Conservation (phyloP, 2,329 filamentous ascomycete species). For the Cadophora sp. region DNA sequence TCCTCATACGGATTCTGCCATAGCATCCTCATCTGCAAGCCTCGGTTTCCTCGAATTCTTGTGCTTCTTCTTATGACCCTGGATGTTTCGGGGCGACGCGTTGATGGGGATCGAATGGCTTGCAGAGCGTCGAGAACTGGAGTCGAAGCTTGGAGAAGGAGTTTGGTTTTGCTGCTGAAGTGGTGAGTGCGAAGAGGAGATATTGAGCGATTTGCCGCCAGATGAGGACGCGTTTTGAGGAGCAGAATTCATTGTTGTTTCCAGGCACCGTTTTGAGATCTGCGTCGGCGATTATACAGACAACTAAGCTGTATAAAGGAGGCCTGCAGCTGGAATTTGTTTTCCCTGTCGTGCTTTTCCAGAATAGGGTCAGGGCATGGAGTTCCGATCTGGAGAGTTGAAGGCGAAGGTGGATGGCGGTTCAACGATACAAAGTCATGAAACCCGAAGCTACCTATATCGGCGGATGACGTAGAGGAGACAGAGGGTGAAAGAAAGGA, state of each 20-base stretch:
- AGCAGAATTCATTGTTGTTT: slow-evolving; percentile 44
- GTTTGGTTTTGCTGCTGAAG: slow-evolving; percentile 40
- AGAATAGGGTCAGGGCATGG: not conserved
- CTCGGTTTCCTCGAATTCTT: slow-evolving; percentile 79
- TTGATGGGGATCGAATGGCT: slow-evolving; percentile 32
- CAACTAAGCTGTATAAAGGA: slow-evolving; percentile 25
- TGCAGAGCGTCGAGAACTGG: slow-evolving; percentile 39
- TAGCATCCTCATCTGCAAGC: slow-evolving; percentile 81
- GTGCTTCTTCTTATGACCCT: slow-evolving; percentile 81
- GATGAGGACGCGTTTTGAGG: slow-evolving; percentile 40
- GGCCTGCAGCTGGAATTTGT: not conserved
- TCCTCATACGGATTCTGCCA: slow-evolving; percentile 75
- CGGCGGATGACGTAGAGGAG: not conserved
- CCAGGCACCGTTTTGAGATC: not conserved
- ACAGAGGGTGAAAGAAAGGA: not conserved
- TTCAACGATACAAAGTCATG: not conserved
- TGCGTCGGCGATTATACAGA: slow-evolving; percentile 20
- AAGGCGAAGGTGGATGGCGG: not conserved
- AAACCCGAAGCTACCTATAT: not conserved
- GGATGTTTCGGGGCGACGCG: slow-evolving; percentile 72
- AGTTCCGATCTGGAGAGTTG: not conserved
- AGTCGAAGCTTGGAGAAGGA: slow-evolving; percentile 42
- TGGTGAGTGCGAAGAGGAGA: slow-evolving; percentile 41
- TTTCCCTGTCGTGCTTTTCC: not conserved
- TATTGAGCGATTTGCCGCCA: slow-evolving; percentile 44